A percentile compares a stretch with the other conserved stretches of the same genome.
These are phyloP conservation scores for Suillus cothurnatus DNA, from an alignment of 768 basidiomycete genomes.

Conservation along the genomic window DNA sequence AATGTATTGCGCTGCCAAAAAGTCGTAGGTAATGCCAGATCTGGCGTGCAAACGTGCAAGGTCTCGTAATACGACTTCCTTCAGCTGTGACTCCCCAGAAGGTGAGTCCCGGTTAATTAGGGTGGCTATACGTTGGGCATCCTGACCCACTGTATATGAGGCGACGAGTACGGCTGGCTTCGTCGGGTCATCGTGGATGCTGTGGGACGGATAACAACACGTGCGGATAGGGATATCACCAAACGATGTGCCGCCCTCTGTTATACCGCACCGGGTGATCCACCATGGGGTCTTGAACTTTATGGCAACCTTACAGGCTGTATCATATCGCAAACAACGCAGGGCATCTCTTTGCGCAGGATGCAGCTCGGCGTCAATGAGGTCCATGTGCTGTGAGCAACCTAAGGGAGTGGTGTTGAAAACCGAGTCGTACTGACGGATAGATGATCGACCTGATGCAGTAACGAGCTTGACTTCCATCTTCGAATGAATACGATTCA, in stretches of 20 bases:
- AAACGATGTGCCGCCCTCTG: background rate
- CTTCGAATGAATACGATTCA: background rate
- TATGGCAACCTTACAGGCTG: background rate
- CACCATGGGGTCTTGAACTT: slow-evolving; percentile 6
- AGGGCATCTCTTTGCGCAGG: background rate
- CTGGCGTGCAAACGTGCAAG: background rate
- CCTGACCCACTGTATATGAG: background rate
- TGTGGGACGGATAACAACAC: slow-evolving; percentile 1
- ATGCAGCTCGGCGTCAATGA: background rate
- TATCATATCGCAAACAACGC: slow-evolving; percentile 4
- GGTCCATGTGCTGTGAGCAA: background rate
- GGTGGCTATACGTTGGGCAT: background rate
- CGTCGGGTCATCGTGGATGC: background rate
- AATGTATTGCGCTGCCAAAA: background rate
- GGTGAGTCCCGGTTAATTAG: background rate
- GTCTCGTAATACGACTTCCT: background rate
- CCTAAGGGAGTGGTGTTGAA: background rate
- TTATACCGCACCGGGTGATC: background rate
- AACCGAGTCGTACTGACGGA: background rate
- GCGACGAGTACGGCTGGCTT: slow-evolving; percentile 1
- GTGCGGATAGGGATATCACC: background rate
- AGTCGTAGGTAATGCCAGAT: slow-evolving; percentile 3
- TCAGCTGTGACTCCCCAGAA: background rate
- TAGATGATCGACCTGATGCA: background rate
- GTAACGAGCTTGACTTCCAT: background rate